Conservation (phyloP, 495 filamentous ascomycete species). For the Xylaria scruposa region DNA sequence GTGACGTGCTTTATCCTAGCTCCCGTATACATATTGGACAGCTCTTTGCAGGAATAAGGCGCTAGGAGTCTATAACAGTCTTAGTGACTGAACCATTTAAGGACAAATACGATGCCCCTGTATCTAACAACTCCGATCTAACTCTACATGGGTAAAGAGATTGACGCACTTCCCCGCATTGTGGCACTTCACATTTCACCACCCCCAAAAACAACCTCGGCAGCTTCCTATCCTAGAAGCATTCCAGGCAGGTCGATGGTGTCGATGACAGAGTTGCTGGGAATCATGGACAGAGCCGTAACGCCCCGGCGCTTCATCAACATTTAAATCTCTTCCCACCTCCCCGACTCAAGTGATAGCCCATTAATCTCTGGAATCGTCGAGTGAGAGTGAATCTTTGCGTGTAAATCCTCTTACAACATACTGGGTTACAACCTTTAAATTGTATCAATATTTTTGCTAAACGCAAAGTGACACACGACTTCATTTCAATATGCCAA, state of each 20-base stretch:
- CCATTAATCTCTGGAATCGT: background rate
- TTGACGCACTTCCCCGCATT: constrained; percentile 21
- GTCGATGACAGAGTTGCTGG: background rate
- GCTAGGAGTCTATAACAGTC: background rate
- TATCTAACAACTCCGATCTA: background rate
- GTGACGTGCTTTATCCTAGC: background rate
- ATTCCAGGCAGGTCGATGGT: background rate
- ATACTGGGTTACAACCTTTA: background rate
- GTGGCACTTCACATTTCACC: background rate
- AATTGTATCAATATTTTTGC: background rate
- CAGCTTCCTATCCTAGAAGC: background rate
- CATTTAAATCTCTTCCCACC: background rate
- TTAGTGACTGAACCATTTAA: background rate
- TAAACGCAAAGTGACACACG: background rate
- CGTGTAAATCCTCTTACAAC: background rate
- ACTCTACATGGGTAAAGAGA: background rate
- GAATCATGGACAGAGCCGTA: background rate
- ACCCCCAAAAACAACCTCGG: constrained; percentile 20
- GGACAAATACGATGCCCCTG: background rate
- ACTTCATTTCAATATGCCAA: constrained; percentile 46
- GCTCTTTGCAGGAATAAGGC: background rate
- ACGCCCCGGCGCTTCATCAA: background rate
- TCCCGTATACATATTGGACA: background rate
- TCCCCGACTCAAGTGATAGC: background rate
- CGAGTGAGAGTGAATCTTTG: background rate